These are phyloP conservation scores for Podospora comata DNA, from an alignment of 495 filamentous ascomycete species.

Conservation along the genomic window DNA sequence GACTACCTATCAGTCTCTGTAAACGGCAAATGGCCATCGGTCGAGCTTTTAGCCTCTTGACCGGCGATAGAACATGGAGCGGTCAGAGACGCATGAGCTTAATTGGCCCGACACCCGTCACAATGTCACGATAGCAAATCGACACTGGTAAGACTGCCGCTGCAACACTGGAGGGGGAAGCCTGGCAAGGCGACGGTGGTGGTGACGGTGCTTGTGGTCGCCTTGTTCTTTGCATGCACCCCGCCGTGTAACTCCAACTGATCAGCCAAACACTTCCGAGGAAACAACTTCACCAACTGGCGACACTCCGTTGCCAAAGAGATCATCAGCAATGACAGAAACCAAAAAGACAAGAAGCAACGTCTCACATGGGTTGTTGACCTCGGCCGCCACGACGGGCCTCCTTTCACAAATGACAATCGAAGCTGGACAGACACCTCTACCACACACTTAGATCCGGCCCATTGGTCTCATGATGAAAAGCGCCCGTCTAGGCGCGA, in stretches of 20 bases:
- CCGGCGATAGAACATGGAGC: background rate
- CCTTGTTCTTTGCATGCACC: background rate
- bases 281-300: background rate
- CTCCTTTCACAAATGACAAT: background rate
- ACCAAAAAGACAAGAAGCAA: background rate
- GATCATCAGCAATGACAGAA: background rate
- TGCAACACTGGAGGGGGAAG: constrained; percentile 2
- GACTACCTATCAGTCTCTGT: background rate
- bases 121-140: background rate
- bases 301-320: background rate
- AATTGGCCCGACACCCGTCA: background rate
- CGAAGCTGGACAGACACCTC: background rate
- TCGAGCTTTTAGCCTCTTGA: background rate
- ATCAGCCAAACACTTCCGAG: background rate
- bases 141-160: background rate
- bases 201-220: background rate
- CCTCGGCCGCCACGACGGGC: background rate
- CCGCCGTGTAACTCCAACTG: background rate
- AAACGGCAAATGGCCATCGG: background rate
- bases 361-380: background rate
- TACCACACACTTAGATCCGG: background rate
- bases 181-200: constrained; percentile 2
- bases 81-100: background rate
- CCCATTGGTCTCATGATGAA: background rate
- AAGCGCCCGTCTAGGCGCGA: background rate